Base-by-base conservation (phyloP, 2,329 filamentous ascomycete species). In the Biscogniauxia mediterranea region DNA sequence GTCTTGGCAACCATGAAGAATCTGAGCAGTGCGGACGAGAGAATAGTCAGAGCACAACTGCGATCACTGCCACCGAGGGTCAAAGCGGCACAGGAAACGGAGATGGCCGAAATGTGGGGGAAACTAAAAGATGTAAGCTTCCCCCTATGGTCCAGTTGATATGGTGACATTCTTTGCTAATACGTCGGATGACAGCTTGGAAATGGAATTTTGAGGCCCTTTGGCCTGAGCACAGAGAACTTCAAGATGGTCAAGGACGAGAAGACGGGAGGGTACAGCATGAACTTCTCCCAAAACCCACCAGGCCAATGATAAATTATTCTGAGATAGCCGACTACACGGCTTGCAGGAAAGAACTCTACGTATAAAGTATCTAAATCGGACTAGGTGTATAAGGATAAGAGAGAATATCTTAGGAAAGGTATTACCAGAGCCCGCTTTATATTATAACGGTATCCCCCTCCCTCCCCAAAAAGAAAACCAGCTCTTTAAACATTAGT, bases 61-160 rank as follows among this genome's bases (percentile, higher is more conserved):
- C 76, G 81, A 15, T 78, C 80, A 21, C 77, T 98, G 49, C 91
- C 92, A 1, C 79, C 83, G 1, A 82, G 83, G 64, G 84, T 92
- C 55, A 91, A 94, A 66, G 85, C 84, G 19, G 93, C 93, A 1
- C 92, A 93, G 77, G 89, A 97, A 71, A 85, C 84, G 68, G 95
- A 99, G 77, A 92, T 95, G 85, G 89, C 85, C 2, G 94, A 99
- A 78, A 97, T 98, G 93, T 96, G 97, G 93, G 91, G 90, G 19
- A 97, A 98, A 79, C 78, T 99, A 69, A 97, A 96, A 74, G 88
- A 89, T 68, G 85, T 87, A 66, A 78, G 84, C 81, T 56, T 19
- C 19, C 25, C 19, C 23, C 15, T 19, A 32, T 49, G 0, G 42
- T 32, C 3, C 17, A 61, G 55, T 21, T 21, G 17, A 21, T 23